phyloP scores from a whole-genome alignment of 179 eudicot species.

The Drosera spatulata region DNA sequence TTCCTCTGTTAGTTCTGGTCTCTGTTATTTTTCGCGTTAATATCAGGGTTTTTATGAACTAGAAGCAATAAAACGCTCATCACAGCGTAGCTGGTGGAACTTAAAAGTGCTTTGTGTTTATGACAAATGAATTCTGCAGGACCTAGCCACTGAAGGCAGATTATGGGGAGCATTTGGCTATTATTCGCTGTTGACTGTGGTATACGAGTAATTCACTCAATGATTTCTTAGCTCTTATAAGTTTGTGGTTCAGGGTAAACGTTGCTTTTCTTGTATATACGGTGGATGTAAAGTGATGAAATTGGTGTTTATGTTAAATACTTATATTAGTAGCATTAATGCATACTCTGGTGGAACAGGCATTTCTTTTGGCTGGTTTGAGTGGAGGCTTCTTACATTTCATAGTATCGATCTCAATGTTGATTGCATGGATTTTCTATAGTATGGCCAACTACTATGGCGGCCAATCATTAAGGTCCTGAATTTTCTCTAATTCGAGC shows the following conservation, averaged over 20 bases:
- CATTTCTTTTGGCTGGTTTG: conserved; percentile 61
- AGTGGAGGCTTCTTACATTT: conserved; percentile 78
- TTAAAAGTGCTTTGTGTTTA: too few relatives aligned
- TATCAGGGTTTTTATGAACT: not conserved
- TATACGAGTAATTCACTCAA: too few relatives aligned
- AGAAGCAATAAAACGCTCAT: too few relatives aligned
- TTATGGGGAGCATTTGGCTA: conserved; percentile 97
- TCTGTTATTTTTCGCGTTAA: too few relatives aligned
- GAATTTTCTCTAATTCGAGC: not conserved
- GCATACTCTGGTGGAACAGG: conserved; percentile 32
- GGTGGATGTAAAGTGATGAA: too few relatives aligned
- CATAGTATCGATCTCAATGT: conserved; percentile 53
- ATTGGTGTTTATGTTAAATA: not conserved
- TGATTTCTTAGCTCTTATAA: too few relatives aligned
- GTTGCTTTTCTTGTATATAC: not conserved
- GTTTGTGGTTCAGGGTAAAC: too few relatives aligned
- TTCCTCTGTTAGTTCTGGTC: not conserved
- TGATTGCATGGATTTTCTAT: conserved; percentile 61
- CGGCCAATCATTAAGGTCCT: conserved; percentile 52
- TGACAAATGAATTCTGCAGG: conserved; percentile 33
- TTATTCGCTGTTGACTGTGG: conserved; percentile 7
- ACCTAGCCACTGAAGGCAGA: conserved; percentile 46
- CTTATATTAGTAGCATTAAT: not conserved
- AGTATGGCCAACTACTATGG: conserved; percentile 31
- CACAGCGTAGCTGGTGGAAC: too few relatives aligned